Base-by-base conservation (phyloP, 495 filamentous ascomycete species). In the Rhypophila decipiens region DNA sequence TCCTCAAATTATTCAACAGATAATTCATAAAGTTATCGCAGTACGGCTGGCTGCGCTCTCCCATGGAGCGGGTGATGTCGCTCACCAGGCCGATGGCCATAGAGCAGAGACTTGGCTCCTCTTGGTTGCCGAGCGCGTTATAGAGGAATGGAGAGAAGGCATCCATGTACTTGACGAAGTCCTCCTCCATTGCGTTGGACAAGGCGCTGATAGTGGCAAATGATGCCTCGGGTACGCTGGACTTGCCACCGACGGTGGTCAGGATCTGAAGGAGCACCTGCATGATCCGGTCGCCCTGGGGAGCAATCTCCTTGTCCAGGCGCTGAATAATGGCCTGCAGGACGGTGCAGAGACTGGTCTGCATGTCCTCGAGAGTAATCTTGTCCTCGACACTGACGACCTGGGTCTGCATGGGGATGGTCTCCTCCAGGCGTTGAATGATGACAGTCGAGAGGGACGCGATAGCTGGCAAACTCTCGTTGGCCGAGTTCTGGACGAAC, bases 1-100 rank as follows among this genome's bases (percentile, higher is more conserved):
- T 83, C 76, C 86, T 78, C 10, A 98, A 77, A 60, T 91, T 95
- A 66, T 84, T 87, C 50, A 97, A 78, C 31, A 98, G 75, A 58
- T 88, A 85, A 69, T 97, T 98, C 93, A 98, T 98, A 63, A 97
- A 96, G 48, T 78, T 74, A 58, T 98, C 94, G 69, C 93, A 98
- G 72, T 82, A 97, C 41, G 91, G 93, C 68, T 90, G 87, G 55
- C 90, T 84, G 61, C 84, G 82, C 60, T 87, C 85, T 59, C 89
- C 89, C 66, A 97, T 72, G 9, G 90, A 90, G 51, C 93, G 86
- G 22, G 88, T 86, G 58, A 98, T 89, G 61, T 98, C 93, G 64
- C 91, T 95, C 50, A 96, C 90, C 37, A 97, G 74, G 46, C 93
- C 93, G 67, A 97, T 96, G 44, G 93, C 91, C 87, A 98, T 95